Percentiles rank a stretch among this genome's conserved stretches.
These are phyloP conservation scores for Xanthoconium separans DNA, from an alignment of 1,284 basidiomycete genomes.

Conservation along the genomic window DNA sequence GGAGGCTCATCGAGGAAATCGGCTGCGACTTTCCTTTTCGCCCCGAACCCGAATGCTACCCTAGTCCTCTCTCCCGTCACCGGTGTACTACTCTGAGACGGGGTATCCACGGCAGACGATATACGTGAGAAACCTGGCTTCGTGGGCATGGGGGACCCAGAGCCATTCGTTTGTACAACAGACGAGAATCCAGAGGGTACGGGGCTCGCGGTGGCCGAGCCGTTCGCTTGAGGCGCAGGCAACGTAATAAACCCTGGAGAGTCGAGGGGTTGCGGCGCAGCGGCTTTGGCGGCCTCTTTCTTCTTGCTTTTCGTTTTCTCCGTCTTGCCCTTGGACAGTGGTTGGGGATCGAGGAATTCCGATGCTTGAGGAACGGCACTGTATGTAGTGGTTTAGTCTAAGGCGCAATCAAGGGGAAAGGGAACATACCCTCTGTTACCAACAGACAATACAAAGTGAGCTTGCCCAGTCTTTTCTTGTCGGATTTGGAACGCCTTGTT, in stretches of 20 bases:
- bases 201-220: constrained; percentile 42
- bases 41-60: constrained; percentile 72
- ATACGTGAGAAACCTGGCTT: constrained; percentile 78
- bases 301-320: constrained; percentile 79
- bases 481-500: constrained; percentile 86
- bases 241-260: constrained; percentile 67
- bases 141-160: constrained; percentile 60
- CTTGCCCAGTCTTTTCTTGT: constrained; percentile 90
- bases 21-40: constrained; percentile 73
- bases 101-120: constrained; percentile 50
- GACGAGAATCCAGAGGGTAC: constrained; percentile 41
- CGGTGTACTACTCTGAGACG: constrained; percentile 51
- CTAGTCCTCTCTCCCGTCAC: constrained; percentile 63
- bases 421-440: constrained; percentile 82
- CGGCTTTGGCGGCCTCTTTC: constrained; percentile 57
- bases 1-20: constrained; percentile 51
- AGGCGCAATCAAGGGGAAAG: background rate
- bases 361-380: constrained; percentile 80
- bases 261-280: constrained; percentile 46
- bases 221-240: constrained; percentile 51
- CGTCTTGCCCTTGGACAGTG: constrained; percentile 70
- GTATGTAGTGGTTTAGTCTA: constrained; percentile 9
- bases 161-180: constrained; percentile 36
- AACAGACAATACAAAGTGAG: constrained; percentile 91
- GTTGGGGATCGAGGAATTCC: constrained; percentile 76